Base-by-base conservation (phyloP, 805 yeast genomes). In the Yarrowia porcina region DNA sequence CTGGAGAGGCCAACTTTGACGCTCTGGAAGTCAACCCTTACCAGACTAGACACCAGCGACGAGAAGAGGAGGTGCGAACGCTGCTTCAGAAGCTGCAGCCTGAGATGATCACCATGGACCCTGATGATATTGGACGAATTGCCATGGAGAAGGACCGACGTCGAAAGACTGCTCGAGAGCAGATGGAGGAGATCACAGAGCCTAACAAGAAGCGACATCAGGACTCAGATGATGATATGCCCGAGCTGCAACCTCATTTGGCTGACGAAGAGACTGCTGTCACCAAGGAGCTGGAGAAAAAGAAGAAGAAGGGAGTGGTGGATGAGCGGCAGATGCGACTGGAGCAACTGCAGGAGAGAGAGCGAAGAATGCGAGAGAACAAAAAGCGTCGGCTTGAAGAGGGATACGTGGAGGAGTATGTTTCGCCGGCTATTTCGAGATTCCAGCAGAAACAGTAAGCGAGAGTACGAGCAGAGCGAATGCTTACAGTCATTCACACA, bases 1-100 rank as follows among this genome's bases (percentile, higher is more conserved):
- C 97, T 42, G 99, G 99, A 79, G 99, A 94, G 77, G 97, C 99
- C 66, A 94, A 94, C 76, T 91, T 83, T 74, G 99, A 94, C 78
- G 91, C 98, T 2, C 75, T 91, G 73, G 99, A 94, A 76, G 75
- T 85, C 70, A 94, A 94, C 74, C 99, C 99, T 66, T 94, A 81
- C 76, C 97, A 90, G 74, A 83, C 97, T 10, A 84, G 89, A 62
- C 87, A 89, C 73, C 97, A 92, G 77, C 87, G 98, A 79, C 96
- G 93, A 75, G 93, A 93, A 76, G 81, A 83, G 49, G 99, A 94
- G 79, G 96, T 94, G 36, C 84, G 93, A 71, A 76, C 87, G 1
- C 80, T 94, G 73, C 76, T 94, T 72, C 89, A 93, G 76, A 94
- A 94, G 76, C 79, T 94, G 67, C 86, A 88, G 67, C 96, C 97